These are phyloP conservation scores for Diaporthe citri DNA, from an alignment of 2,329 filamentous ascomycete species.

Conservation along the genomic window DNA sequence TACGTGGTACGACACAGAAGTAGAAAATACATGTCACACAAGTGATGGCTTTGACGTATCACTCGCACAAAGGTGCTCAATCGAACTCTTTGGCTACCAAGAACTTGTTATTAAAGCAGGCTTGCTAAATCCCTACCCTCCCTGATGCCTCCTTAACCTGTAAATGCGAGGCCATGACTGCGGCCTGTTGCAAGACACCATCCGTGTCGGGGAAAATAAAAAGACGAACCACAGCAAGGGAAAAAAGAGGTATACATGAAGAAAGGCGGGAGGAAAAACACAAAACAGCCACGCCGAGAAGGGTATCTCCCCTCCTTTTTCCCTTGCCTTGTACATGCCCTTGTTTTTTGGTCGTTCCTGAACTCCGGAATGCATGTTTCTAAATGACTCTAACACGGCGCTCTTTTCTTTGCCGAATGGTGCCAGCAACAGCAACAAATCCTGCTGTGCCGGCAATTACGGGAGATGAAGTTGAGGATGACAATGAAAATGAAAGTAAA, in stretches of 20 bases:
- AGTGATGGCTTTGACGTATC: background rate
- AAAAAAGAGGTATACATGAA: background rate
- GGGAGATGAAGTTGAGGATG: background rate
- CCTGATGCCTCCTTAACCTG: constrained; percentile 28
- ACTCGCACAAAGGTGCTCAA: background rate
- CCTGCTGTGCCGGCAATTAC: background rate
- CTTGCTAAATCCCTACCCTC: constrained; percentile 7
- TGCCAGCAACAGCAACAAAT: background rate
- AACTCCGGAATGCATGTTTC: constrained; percentile 37
- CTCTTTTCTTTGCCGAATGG: background rate
- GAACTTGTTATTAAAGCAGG: constrained; percentile 21
- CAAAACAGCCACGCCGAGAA: constrained; percentile 7
- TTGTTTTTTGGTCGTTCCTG: constrained; percentile 11
- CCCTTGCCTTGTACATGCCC: constrained; percentile 9
- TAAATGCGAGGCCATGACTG: constrained; percentile 28
- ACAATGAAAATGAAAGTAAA: background rate
- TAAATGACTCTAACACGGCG: constrained; percentile 17
- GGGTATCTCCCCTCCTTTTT: constrained; percentile 34
- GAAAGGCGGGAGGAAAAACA: background rate
- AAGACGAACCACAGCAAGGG: background rate
- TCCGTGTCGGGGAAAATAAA: background rate
- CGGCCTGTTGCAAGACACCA: constrained; percentile 21
- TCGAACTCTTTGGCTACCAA: background rate
- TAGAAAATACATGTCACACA: background rate
- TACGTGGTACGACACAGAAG: background rate